Percentiles rank a stretch among this genome's conserved stretches.
phyloP scores from a whole-genome alignment of 345 rosid species.

The Psidium friedrichsthalianum region DNA sequence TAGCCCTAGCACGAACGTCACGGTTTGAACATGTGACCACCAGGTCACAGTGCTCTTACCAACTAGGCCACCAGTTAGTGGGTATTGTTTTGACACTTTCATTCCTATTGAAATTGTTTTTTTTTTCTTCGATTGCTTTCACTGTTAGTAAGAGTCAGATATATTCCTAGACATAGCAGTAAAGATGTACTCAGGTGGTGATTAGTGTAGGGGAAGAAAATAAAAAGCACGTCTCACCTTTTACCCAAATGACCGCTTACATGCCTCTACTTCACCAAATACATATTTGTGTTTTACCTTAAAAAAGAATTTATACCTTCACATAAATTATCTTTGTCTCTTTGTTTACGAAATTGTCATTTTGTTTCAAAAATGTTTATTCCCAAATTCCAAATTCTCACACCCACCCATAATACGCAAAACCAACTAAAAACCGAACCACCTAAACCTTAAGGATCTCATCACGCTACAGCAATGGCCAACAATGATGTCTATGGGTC shows the following conservation, averaged over 20 bases:
- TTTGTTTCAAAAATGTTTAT: not conserved
- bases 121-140: not conserved
- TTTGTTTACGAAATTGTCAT: too few species aligned
- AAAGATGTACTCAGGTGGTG: not conserved
- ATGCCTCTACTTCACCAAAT: not conserved
- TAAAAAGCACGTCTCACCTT: too few species aligned
- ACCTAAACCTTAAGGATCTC: not conserved
- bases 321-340: not conserved
- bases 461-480: constrained; percentile 16
- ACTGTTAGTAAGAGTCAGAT: not conserved
- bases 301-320: not conserved
- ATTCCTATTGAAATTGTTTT: not conserved
- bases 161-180: too few species aligned
- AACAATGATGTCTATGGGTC: constrained; percentile 26
- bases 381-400: not conserved
- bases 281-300: not conserved
- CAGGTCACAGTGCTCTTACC: too few species aligned
- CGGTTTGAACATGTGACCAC: too few species aligned
- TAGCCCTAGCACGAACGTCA: too few species aligned
- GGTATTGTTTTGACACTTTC: not conserved
- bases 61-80: too few species aligned
- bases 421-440: not conserved
- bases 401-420: not conserved
- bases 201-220: not conserved
- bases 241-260: not conserved